Base-by-base conservation (phyloP, 257 asterid species). In the Avicennia marina region DNA sequence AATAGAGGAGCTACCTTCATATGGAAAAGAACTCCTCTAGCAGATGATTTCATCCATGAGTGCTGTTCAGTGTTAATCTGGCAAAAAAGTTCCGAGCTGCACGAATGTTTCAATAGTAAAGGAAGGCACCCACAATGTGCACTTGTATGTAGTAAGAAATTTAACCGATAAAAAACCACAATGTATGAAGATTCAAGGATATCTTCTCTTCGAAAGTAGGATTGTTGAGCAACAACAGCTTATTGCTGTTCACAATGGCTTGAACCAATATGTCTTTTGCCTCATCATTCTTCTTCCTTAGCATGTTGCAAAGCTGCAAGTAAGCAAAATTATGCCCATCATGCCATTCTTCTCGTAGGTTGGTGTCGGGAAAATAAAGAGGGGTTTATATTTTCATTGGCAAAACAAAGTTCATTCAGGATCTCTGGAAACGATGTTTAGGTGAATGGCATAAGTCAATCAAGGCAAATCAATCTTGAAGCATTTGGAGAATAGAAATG, bases 271-370 rank as follows among this genome's bases (percentile, higher is more conserved):
- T 15, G 36, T 89, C 95, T 60, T 89, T 88, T 1, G 95, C 97
- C 68, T 83, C 98, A 39, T 88, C 95, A 9, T 75, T 76, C 48
- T 75, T 89, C 84, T 75, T 86, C 66, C 81, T 77, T 39, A 88
- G 84, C 78, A 73, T 84, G 78, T 64, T 71, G 81, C 95, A 83
- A 44, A 91, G 86, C 98, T 91, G 90, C 76, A 69, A 40, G 33
- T 10, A 9, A 58, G 60, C 31, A 44, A 72, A 34, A 57, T 25
- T 26, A 44, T 29, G 15, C 29, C 25, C 60, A 52, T 33, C 48
- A 36, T 11, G 20, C 42, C 47, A 18, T 56, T 29, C 13, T 27
- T 26, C 50, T 45, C 41, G n/a, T n/a, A n/a, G n/a, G n/a, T n/a
- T n/a, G n/a, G n/a, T n/a, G n/a, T n/a, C n/a, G n/a, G n/a, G n/a